phyloP scores from a whole-genome alignment of 164 flowering plant species.

The Magnolia officinalis region DNA sequence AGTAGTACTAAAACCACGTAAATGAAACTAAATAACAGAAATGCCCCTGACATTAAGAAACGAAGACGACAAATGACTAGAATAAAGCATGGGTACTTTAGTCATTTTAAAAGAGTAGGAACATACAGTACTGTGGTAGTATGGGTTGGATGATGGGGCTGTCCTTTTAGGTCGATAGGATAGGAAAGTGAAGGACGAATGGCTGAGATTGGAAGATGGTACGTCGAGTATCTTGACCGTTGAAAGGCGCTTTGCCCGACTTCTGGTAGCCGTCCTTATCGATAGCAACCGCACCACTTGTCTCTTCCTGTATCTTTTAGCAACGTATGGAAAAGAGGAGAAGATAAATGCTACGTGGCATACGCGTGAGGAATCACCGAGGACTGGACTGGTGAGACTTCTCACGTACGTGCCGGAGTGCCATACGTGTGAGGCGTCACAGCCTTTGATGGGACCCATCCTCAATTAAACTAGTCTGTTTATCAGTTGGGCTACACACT shows the following conservation, averaged over 20 bases:
- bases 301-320: conserved; percentile 8
- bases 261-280: conserved; percentile 20
- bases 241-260: background rate
- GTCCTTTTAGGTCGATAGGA: conserved; percentile 30
- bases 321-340: background rate
- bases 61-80: background rate
- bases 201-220: conserved; percentile 13
- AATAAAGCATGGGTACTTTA: conserved; percentile 7
- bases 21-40: background rate
- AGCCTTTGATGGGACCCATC: too few species aligned
- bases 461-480: too few species aligned
- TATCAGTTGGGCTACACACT: too few species aligned
- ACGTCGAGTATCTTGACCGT: conserved; percentile 22
- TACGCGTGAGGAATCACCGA: background rate
- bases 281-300: conserved; percentile 23
- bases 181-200: conserved; percentile 9
- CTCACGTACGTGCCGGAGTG: background rate
- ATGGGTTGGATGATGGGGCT: conserved; percentile 29
- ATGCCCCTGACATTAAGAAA: background rate
- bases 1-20: too few species aligned
- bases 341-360: background rate
- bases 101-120: background rate
- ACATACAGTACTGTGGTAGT: background rate
- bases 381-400: background rate
- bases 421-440: background rate